Evolutionary conservation across 208 protist genomes (phyloP).

Genomic region (Crithidia sp.): DNA sequence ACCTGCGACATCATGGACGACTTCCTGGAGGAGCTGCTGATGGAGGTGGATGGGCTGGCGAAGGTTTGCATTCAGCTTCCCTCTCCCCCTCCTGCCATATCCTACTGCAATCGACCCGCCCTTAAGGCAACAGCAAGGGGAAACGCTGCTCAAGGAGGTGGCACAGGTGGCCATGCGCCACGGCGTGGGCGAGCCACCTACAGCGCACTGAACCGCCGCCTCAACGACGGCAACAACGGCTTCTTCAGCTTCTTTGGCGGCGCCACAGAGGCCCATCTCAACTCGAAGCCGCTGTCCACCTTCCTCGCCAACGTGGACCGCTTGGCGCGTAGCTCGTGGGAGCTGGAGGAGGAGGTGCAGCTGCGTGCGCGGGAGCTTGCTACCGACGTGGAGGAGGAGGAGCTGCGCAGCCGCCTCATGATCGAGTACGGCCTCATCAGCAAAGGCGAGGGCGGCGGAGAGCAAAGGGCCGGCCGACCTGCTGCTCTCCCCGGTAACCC

Average conservation of each 20-base stretch:
- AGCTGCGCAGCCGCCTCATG: slow-evolving; percentile 28
- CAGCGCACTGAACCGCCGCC: slow-evolving; percentile 25
- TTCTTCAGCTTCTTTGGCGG: slow-evolving; percentile 77
- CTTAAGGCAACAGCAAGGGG: neutral
- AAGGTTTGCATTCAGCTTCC: slow-evolving; percentile 61
- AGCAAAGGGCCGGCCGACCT: neutral
- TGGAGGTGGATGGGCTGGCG: slow-evolving; percentile 46
- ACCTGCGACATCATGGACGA: slow-evolving; percentile 33
- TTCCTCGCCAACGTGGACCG: slow-evolving; percentile 45
- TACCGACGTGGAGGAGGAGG: slow-evolving; percentile 46
- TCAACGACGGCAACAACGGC: slow-evolving; percentile 46
- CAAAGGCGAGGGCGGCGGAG: neutral
- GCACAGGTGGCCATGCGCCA: neutral
- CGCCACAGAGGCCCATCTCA: slow-evolving; percentile 62
- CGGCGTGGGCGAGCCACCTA: slow-evolving; percentile 14
- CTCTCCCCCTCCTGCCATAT: slow-evolving; percentile 28
- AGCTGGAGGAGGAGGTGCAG: slow-evolving; percentile 51
- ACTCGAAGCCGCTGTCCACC: slow-evolving; percentile 64
- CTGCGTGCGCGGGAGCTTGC: slow-evolving; percentile 58
- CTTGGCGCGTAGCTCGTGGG: slow-evolving; percentile 37
- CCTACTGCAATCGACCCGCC: slow-evolving; percentile 6
- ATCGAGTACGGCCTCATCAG: slow-evolving; percentile 11
- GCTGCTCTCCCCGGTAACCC: slow-evolving; percentile 5
- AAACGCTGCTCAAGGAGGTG: no score
- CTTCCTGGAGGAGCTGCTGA: slow-evolving; percentile 44